These are phyloP conservation scores for Amesomyces nigricolor DNA, from an alignment of 2,329 filamentous ascomycete species.

Conservation along the genomic window DNA sequence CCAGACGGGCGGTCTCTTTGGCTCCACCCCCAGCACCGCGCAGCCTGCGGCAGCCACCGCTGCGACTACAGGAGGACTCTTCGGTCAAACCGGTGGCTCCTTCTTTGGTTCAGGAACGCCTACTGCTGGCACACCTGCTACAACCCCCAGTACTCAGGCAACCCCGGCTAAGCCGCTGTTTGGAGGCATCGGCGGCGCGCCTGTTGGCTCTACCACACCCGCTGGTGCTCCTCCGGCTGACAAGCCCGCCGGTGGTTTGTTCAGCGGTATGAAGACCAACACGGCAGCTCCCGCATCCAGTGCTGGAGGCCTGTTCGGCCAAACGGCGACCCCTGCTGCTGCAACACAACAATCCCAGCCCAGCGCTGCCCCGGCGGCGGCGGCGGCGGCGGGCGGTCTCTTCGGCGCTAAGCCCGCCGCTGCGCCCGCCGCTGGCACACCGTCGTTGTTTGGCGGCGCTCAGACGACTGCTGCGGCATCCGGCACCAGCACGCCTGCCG, in stretches of 20 bases:
- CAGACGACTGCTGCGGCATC: conserved; percentile 23
- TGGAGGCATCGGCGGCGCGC: conserved; percentile 43
- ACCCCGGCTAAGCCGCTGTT: conserved; percentile 47
- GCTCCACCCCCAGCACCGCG: conserved; percentile 5
- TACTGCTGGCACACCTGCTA: neutral
- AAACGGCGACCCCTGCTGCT: conserved; percentile 10
- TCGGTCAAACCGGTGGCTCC: conserved; percentile 21
- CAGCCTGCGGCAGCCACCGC: conserved; percentile 3
- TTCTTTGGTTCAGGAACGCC: conserved; percentile 6
- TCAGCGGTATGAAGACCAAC: conserved; percentile 22
- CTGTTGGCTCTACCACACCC: conserved; percentile 51
- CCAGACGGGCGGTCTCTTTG: conserved; percentile 20
- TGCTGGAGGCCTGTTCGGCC: conserved; percentile 16
- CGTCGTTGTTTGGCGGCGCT: conserved; percentile 27
- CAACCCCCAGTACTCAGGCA: conserved; percentile 25
- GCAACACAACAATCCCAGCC: conserved; percentile 2
- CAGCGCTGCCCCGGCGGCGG: neutral
- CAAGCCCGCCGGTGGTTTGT: conserved; percentile 28
- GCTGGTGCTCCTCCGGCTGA: conserved; percentile 48
- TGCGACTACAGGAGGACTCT: conserved; percentile 18
- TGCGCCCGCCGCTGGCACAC: conserved; percentile 18
- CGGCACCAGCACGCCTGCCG: conserved; percentile 5
- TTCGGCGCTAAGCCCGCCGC: conserved; percentile 25
- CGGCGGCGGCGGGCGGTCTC: conserved; percentile 17
- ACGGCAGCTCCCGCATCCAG: conserved; percentile 25